Evolutionary conservation across 2,329 filamentous ascomycete genomes (phyloP), one percentile per base, ranked within the genome.

Genomic region (Apiospora phragmitis): DNA sequence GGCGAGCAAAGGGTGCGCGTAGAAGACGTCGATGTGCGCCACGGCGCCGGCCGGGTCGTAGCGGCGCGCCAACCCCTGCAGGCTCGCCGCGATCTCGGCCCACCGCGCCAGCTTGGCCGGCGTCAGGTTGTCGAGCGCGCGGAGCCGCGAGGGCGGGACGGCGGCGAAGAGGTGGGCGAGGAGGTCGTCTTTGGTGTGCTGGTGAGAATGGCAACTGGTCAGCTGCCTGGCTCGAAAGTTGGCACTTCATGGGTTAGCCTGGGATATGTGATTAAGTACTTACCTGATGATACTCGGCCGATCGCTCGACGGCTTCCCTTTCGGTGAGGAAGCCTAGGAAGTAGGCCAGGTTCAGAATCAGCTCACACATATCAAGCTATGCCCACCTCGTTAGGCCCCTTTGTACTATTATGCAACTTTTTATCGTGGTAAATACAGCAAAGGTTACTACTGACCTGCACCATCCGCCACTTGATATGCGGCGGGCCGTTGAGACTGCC

Each of bases 401-500:
- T 4, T 24, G 11, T 18, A 26, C 8, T 8, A 9, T 7, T 26
- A 11, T 9, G 8, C 1, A 38, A 38, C 4, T 6, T 9, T 9
- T n/a, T n/a, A n/a, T n/a, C n/a, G n/a, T n/a, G n/a, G n/a, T n/a
- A n/a, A n/a, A n/a, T n/a, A n/a, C n/a, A n/a, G n/a, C n/a, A n/a
- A 38, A 1, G 38, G 38, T 6, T 6, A 5, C 24, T 43, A 43
- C 38, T 67, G 4, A 67, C 65, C 65, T 67, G 65, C n/a, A 45
- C 65, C 79, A 83, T 78, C 59, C 80, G 75, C 4, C 71, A 62
- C 70, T 82, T 83, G 74, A 85, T 82, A 68, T 82, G 79, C 1
- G 83, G 84, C 3, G 83, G 82, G 7, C 82, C 79, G 71, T 86
- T 83, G 68, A 85, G 78, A 24, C 72, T 74, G 8, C 77, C 83